These are phyloP conservation scores for Hypoxylon cercidicola DNA, from an alignment of 495 filamentous ascomycete genomes.

Conservation along the genomic window DNA sequence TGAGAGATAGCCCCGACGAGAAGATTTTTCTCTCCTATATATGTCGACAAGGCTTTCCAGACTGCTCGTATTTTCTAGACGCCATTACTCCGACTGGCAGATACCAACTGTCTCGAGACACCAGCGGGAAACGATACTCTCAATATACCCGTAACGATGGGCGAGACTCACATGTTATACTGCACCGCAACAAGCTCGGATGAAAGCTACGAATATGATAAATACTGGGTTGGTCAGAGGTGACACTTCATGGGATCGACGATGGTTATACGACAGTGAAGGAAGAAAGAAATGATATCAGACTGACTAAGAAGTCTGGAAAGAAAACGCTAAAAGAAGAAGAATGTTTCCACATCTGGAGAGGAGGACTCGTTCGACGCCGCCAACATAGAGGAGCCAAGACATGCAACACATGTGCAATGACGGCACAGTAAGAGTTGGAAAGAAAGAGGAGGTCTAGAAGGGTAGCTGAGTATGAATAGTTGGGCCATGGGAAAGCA, in stretches of 20 bases:
- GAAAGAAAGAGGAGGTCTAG: slow-evolving; percentile 1
- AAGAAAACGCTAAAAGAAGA: slow-evolving; percentile 6
- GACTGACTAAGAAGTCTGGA: neutral
- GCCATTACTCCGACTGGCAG: neutral
- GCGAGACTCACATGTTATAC: slow-evolving; percentile 15
- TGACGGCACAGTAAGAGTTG: slow-evolving; percentile 4
- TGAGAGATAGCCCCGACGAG: neutral
- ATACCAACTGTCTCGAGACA: slow-evolving; percentile 7
- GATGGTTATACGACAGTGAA: neutral
- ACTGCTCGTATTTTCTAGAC: neutral
- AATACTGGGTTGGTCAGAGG: neutral
- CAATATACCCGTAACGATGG: slow-evolving; percentile 10
- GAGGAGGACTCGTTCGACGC: neutral
- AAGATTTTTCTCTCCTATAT: slow-evolving; percentile 4
- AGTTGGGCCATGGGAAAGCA: neutral
- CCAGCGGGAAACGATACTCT: neutral
- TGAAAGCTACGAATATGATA: neutral
- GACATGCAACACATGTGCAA: neutral
- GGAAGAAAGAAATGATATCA: neutral
- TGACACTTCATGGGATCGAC: neutral
- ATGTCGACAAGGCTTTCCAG: slow-evolving; percentile 25
- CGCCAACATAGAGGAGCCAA: neutral
- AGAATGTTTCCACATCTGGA: slow-evolving; percentile 6
- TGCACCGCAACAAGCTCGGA: slow-evolving; percentile 8
- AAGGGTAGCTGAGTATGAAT: neutral